These are phyloP conservation scores for Candida pseudofarinosa DNA, from an alignment of 805 yeast species.

Conservation along the genomic window DNA sequence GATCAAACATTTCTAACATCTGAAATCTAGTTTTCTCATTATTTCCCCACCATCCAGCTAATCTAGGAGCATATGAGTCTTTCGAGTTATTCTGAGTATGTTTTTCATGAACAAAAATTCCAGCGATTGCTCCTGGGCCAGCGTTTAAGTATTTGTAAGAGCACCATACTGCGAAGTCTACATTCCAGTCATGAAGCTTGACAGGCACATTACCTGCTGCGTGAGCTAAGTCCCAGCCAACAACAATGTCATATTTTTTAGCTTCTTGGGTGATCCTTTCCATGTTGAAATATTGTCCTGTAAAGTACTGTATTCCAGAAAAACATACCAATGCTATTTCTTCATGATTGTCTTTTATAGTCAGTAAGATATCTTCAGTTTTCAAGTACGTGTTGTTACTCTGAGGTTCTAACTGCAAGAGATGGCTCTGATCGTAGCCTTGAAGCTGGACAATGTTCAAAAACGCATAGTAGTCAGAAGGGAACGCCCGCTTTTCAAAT, in stretches of 20 bases:
- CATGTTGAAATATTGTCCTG: slow-evolving; percentile 85
- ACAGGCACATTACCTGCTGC: slow-evolving; percentile 86
- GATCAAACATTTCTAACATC: slow-evolving; percentile 76
- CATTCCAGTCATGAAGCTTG: slow-evolving; percentile 78
- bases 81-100: slow-evolving; percentile 28
- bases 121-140: slow-evolving; percentile 94
- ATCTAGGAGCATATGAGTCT: slow-evolving; percentile 50
- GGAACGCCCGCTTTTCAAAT: slow-evolving; percentile 85
- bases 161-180: slow-evolving; percentile 94
- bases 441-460: slow-evolving; percentile 64
- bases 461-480: slow-evolving; percentile 87
- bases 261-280: slow-evolving; percentile 62
- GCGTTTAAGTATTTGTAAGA: slow-evolving; percentile 86
- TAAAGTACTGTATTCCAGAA: slow-evolving; percentile 87
- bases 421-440: slow-evolving; percentile 49
- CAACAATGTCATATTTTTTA: slow-evolving; percentile 48
- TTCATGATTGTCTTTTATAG: slow-evolving; percentile 53
- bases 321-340: slow-evolving; percentile 71
- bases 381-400: slow-evolving; percentile 51
- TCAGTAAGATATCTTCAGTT: slow-evolving; percentile 57
- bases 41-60: slow-evolving; percentile 99
- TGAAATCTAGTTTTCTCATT: slow-evolving; percentile 63
- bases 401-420: slow-evolving; percentile 64
- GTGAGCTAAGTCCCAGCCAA: slow-evolving; percentile 96
- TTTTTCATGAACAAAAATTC: slow-evolving; percentile 69